Evolutionary conservation across 345 rosid genomes (phyloP).

Genomic region (Heritiera fomes): DNA sequence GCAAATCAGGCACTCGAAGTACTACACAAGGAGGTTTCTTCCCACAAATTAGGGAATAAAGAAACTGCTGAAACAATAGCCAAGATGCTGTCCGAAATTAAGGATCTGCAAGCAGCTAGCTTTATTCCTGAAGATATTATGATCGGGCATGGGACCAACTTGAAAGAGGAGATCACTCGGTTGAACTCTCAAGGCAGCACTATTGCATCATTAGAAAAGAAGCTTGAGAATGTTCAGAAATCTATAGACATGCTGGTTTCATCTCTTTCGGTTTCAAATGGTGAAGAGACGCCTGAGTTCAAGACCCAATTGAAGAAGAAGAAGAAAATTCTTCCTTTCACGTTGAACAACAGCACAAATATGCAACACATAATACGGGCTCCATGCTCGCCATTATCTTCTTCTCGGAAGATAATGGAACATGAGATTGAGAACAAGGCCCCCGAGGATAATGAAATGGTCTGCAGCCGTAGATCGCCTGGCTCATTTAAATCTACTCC

Average conservation of each 20-base stretch:
- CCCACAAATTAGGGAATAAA: constrained; percentile 73
- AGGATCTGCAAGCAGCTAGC: constrained; percentile 67
- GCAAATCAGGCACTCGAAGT: constrained; percentile 91
- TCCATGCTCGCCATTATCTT: constrained; percentile 82
- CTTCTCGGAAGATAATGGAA: constrained; percentile 54
- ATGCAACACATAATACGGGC: constrained; percentile 72
- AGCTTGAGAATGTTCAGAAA: constrained; percentile 90
- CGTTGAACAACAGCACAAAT: constrained; percentile 66
- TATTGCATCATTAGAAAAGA: constrained; percentile 71
- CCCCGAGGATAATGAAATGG: constrained; percentile 50
- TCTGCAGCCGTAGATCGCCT: constrained; percentile 36
- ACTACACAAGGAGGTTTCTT: constrained; percentile 88
- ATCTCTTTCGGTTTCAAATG: constrained; percentile 42
- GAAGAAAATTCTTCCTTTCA: constrained; percentile 72
- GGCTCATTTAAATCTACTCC: constrained; percentile 41
- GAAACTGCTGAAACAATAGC: constrained; percentile 79
- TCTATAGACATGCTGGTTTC: constrained; percentile 75
- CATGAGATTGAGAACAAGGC: constrained; percentile 63
- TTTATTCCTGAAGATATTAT: constrained; percentile 54
- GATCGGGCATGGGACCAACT: constrained; percentile 51
- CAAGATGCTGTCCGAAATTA: constrained; percentile 79
- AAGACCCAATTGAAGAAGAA: constrained; percentile 59
- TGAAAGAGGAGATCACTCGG: constrained; percentile 81
- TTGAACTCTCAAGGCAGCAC: constrained; percentile 70
- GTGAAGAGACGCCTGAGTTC: constrained; percentile 50